Conservation (phyloP, 352 stramenopile genomes). For the Globisporangium radiosum region DNA sequence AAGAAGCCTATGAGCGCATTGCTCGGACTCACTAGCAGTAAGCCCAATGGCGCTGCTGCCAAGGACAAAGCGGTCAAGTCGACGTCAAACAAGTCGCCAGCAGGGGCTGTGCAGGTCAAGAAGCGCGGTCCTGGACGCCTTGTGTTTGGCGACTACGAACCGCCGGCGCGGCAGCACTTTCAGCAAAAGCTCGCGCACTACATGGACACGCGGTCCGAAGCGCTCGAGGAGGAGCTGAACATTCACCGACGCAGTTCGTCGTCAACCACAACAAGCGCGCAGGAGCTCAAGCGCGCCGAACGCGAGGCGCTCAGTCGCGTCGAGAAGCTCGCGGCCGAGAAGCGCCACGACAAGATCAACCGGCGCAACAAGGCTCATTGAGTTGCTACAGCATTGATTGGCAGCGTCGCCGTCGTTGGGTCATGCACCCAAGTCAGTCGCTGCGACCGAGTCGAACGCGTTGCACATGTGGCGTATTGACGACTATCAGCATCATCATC, state of each 20-base stretch:
- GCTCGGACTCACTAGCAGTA: background rate
- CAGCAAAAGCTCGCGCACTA: constrained; percentile 76
- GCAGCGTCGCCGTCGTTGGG: too few relatives aligned
- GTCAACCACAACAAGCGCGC: constrained; percentile 15
- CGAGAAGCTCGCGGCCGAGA: constrained; percentile 62
- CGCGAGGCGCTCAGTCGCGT: constrained; percentile 56
- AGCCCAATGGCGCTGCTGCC: background rate
- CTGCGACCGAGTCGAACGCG: too few relatives aligned
- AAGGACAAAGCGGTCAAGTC: background rate
- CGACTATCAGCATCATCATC: too few relatives aligned
- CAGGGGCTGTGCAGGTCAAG: constrained; percentile 2
- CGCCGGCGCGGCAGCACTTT: constrained; percentile 53
- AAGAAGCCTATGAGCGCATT: constrained; percentile 20
- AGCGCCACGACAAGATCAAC: constrained; percentile 78
- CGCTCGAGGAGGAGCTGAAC: constrained; percentile 63
- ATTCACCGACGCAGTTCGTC: constrained; percentile 44
- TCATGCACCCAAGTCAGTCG: too few relatives aligned
- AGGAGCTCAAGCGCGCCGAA: constrained; percentile 55
- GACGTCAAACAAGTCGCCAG: background rate
- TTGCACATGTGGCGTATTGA: too few relatives aligned
- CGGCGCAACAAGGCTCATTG: constrained; percentile 47
- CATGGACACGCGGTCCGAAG: constrained; percentile 54
- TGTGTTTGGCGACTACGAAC: constrained; percentile 68
- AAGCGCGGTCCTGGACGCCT: constrained; percentile 54
- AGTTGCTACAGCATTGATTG: background rate